Evolutionary conservation across 2,329 filamentous ascomycete species (phyloP).

Genomic region (Claviceps sp.): DNA sequence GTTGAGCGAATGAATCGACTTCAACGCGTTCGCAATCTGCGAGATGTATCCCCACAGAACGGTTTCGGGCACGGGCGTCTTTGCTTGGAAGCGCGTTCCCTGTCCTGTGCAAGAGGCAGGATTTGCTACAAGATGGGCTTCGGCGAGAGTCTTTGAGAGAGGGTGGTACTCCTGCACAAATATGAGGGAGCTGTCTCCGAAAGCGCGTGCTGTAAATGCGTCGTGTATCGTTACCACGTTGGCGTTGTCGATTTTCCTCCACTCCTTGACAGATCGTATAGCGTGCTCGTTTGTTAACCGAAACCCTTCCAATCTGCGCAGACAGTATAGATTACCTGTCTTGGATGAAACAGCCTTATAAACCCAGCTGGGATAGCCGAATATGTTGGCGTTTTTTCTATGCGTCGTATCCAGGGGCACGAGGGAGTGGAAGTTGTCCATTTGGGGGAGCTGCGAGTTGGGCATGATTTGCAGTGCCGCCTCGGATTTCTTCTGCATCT

Average conservation of each 20-base stretch:
- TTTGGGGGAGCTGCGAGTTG: slow-evolving; percentile 58
- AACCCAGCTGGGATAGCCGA: slow-evolving; percentile 84
- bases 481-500: slow-evolving; percentile 78
- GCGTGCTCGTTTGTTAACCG: slow-evolving; percentile 80
- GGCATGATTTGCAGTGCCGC: slow-evolving; percentile 75
- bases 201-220: slow-evolving; percentile 84
- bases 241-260: slow-evolving; percentile 73
- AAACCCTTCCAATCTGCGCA: slow-evolving; percentile 80
- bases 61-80: slow-evolving; percentile 48
- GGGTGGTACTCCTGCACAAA: slow-evolving; percentile 92
- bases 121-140: slow-evolving; percentile 51
- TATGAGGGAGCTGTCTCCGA: slow-evolving; percentile 88
- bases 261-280: slow-evolving; percentile 73
- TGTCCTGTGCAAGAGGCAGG: slow-evolving; percentile 18
- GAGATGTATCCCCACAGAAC: slow-evolving; percentile 85
- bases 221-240: slow-evolving; percentile 79
- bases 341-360: slow-evolving; percentile 89
- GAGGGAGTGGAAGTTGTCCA: slow-evolving; percentile 86
- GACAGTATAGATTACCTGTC: slow-evolving; percentile 75
- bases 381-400: slow-evolving; percentile 63
- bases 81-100: slow-evolving; percentile 32
- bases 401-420: slow-evolving; percentile 76
- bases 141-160: slow-evolving; percentile 74
- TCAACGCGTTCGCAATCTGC: slow-evolving; percentile 79
- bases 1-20: slow-evolving; percentile 67